Conservation (phyloP, 192 early-diverging fungal species). For the Ramicandelaber brevisporus region DNA sequence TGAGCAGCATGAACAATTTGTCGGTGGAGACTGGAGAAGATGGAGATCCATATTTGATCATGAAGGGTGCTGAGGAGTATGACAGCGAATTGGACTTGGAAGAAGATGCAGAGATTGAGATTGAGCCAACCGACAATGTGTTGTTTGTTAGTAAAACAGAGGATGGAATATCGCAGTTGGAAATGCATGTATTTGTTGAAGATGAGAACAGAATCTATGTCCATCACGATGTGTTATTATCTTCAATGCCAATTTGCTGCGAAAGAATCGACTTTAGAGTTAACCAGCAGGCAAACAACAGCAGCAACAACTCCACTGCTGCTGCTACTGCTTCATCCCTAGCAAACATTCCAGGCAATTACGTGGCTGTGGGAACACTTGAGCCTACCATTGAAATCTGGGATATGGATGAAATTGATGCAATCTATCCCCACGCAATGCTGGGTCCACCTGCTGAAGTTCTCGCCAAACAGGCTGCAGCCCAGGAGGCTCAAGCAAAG, state of each 20-base stretch:
- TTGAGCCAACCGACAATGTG: conserved; percentile 61
- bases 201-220: conserved; percentile 72
- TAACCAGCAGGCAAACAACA: conserved; percentile 24
- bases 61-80: conserved; percentile 25
- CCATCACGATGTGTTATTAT: conserved; percentile 95
- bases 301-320: not conserved
- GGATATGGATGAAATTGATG: conserved; percentile 82
- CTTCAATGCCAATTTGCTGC: conserved; percentile 79
- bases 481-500: conserved; percentile 2
- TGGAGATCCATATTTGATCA: conserved; percentile 68
- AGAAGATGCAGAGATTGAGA: conserved; percentile 56
- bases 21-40: conserved; percentile 52
- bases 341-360: conserved; percentile 33
- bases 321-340: not conserved
- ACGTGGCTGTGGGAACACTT: conserved; percentile 90
- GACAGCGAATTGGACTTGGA: conserved; percentile 20
- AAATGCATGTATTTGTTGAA: conserved; percentile 75
- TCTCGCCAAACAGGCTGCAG: conserved; percentile 1
- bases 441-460: conserved; percentile 25
- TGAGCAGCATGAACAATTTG: conserved; percentile 70
- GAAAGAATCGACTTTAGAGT: conserved; percentile 90
- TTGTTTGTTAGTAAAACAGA: conserved; percentile 85
- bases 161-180: conserved; percentile 88
- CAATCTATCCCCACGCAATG: conserved; percentile 73
- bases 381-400: conserved; percentile 97